Evolutionary conservation across 768 basidiomycete genomes (phyloP).

Genomic region (Mycena leptocephala): DNA sequence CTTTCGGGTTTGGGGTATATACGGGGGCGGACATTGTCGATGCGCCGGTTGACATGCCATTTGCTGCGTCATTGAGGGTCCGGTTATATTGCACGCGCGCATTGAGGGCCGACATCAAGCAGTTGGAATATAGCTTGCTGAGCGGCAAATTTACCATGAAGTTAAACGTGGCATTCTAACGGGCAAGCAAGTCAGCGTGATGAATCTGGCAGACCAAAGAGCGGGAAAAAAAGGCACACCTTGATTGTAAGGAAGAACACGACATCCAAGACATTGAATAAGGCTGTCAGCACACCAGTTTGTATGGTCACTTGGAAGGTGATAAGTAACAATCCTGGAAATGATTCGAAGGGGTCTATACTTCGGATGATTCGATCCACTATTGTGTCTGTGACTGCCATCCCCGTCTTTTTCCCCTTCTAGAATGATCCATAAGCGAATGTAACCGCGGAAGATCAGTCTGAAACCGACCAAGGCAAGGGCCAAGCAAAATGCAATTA

Average conservation of each 20-base stretch:
- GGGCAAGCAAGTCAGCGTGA: neutral
- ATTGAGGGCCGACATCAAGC: conserved; percentile 45
- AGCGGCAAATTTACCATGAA: conserved; percentile 50
- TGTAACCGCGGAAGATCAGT: conserved; percentile 4
- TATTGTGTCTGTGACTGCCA: conserved; percentile 54
- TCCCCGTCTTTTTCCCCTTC: conserved; percentile 47
- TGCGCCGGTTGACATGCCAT: too few species aligned
- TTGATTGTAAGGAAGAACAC: neutral
- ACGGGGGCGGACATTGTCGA: too few species aligned
- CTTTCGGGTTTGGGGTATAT: too few species aligned
- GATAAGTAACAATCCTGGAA: neutral
- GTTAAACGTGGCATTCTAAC: conserved; percentile 21
- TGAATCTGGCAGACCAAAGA: too few species aligned
- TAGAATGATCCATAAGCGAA: neutral
- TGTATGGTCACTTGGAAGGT: conserved; percentile 54
- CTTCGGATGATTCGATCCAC: conserved; percentile 55
- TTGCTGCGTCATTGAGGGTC: too few species aligned
- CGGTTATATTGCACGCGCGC: conserved; percentile 29
- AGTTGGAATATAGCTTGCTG: conserved; percentile 51
- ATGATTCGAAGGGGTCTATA: conserved; percentile 18
- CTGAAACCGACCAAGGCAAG: neutral
- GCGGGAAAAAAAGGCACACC: neutral
- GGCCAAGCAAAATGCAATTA: conserved; percentile 24
- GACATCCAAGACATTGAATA: conserved; percentile 47
- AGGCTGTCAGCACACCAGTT: conserved; percentile 56